Evolutionary conservation across 495 filamentous ascomycete species (phyloP).

Genomic region (Copromyces sp.): DNA sequence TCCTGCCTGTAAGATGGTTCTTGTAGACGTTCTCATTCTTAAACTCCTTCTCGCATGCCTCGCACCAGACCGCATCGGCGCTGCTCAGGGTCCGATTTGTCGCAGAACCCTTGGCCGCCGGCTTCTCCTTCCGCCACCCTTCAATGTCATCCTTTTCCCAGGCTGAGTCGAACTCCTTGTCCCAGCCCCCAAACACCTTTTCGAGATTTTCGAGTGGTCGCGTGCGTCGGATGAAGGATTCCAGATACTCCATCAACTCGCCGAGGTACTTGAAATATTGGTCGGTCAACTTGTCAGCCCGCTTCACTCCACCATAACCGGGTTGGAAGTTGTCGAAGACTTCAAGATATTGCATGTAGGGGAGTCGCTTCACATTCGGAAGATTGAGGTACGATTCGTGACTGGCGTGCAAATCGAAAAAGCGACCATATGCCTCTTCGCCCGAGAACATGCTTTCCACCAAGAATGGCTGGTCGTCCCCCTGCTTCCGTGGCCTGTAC

Average conservation of each 20-base stretch:
- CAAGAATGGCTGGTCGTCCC: constrained; percentile 56
- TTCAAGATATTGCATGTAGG: constrained; percentile 86
- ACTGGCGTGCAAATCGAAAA: constrained; percentile 70
- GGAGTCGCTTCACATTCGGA: constrained; percentile 67
- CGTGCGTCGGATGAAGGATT: constrained; percentile 72
- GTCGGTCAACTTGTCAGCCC: constrained; percentile 75
- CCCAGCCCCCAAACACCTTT: constrained; percentile 62
- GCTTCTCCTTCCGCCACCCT: constrained; percentile 62
- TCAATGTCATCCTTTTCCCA: constrained; percentile 71
- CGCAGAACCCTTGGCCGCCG: constrained; percentile 24
- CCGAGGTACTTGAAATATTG: constrained; percentile 83
- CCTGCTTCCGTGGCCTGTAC: constrained; percentile 57
- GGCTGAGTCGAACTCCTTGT: constrained; percentile 69
- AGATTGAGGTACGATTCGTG: constrained; percentile 90
- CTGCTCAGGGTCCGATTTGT: constrained; percentile 39
- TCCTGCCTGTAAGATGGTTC: constrained; percentile 78
- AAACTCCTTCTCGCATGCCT: constrained; percentile 87
- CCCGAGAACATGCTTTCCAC: constrained; percentile 91
- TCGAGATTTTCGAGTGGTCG: constrained; percentile 75
- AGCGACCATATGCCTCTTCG: constrained; percentile 85
- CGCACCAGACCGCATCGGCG: constrained; percentile 71
- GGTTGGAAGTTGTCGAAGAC: constrained; percentile 77
- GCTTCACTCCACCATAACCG: constrained; percentile 58
- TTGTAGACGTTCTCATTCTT: constrained; percentile 93
- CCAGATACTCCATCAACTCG: constrained; percentile 70